Base-by-base conservation (phyloP, 2,329 filamentous ascomycete species). In the Bisporella sp. region DNA sequence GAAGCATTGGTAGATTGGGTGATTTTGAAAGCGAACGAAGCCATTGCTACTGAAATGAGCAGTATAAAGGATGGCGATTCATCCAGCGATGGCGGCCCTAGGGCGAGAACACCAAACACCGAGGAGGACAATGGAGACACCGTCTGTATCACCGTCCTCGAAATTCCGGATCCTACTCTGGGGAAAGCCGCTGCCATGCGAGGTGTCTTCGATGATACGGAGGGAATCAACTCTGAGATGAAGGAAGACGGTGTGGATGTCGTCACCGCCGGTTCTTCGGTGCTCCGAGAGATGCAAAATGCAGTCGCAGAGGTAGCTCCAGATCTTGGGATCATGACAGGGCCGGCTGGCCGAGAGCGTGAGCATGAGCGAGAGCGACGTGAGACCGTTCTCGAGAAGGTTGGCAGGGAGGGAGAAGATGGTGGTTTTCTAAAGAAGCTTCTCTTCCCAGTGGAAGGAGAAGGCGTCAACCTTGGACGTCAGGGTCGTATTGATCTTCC, bases 151-250 rank as follows among this genome's bases (percentile, higher is more conserved):
- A 95, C 89, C 0, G 76, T 99, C 6, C 73, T 99, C 5, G 93
- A 97, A 58, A 77, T 97, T 6, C 89, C 93, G 0, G 81, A 84
- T 55, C 83, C 88, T 31, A 76, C 79, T 1, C 74, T 99, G 1
- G 90, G 87, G 52, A 96, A 93, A 68, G 93, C 92, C 0, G 70
- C 95, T n/a, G 82, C 88, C 9, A 82, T 99, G 72, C 87, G 89
- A 39, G 89, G 88, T 11, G 81, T 97, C 35, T 99, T 99, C 61
- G 92, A 99, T 59, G 93, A 97, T 61, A 81, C 76, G n/a, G 74
- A 85, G 21, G 93, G 93, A 47, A 96, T 99, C 71, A 97, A 97
- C 60, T 79, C 86, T 0, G 93, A 99, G 72, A 97, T 99, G 91
- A 95, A 92, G 63, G 85, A 92, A 55, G 93, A 99, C 59, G 93